Percentiles rank a stretch among this genome's conserved stretches.
phyloP scores from a whole-genome alignment of 139 green algal genomes.

The Asterochloris sp. region DNA sequence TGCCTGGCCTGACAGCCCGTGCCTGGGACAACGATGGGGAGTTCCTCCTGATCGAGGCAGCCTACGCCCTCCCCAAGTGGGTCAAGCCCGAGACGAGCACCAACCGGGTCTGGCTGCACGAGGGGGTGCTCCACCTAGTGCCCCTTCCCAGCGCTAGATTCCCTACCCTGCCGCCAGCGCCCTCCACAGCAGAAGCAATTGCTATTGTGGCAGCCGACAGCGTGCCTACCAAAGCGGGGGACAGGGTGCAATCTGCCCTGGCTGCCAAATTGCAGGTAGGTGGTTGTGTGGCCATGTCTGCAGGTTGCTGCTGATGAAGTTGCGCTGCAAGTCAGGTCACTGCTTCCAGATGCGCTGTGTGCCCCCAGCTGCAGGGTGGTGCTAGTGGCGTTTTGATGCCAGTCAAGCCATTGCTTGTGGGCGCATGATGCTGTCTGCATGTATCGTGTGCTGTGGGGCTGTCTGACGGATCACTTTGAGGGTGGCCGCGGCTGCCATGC shows the following conservation, averaged over 20 bases:
- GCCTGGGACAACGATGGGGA: constrained; percentile 94
- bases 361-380: too few species aligned
- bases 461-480: too few species aligned
- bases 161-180: constrained; percentile 36
- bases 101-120: constrained; percentile 72
- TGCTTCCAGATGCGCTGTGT: too few species aligned
- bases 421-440: too few species aligned
- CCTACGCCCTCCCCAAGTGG: constrained; percentile 76
- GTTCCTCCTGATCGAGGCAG: constrained; percentile 96
- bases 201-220: constrained; percentile 26
- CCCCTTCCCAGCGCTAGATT: constrained; percentile 41
- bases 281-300: background rate
- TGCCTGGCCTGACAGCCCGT: constrained; percentile 15
- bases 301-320: too few species aligned
- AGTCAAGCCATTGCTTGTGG: too few species aligned
- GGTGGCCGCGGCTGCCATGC: too few species aligned
- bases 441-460: too few species aligned
- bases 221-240: constrained; percentile 15
- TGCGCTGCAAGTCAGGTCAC: too few species aligned
- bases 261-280: background rate
- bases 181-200: constrained; percentile 39
- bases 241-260: constrained; percentile 3
- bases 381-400: too few species aligned
- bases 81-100: constrained; percentile 58
- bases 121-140: constrained; percentile 65